Percentiles rank a stretch among this genome's conserved stretches.
phyloP scores from a whole-genome alignment of 345 rosid genomes.

The Abelmoschus esculentus region DNA sequence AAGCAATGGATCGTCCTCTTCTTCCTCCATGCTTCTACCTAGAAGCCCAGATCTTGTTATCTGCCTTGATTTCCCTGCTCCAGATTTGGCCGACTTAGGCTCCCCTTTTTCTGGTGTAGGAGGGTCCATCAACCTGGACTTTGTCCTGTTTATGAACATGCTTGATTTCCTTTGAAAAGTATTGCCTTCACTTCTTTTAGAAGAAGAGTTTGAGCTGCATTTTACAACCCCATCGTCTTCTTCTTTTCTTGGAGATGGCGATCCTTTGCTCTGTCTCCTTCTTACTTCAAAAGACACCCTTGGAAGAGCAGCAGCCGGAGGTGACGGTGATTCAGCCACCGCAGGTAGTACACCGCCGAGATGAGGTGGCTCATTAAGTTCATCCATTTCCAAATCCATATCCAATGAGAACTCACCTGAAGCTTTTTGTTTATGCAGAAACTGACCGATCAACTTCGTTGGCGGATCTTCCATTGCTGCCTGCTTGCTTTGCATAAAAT shows the following conservation, averaged over 20 bases:
- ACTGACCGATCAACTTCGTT: conserved; percentile 57
- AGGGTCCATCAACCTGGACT: conserved; percentile 69
- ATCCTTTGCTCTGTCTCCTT: conserved; percentile 28
- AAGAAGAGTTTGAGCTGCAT: conserved; percentile 49
- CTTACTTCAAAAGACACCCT: conserved; percentile 37
- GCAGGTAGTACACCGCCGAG: not conserved
- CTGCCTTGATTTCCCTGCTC: conserved; percentile 30
- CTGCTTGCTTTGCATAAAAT: conserved; percentile 21
- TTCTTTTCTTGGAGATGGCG: conserved; percentile 17
- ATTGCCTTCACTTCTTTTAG: conserved; percentile 24
- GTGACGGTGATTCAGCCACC: conserved; percentile 5
- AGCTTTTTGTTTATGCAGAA: conserved; percentile 61
- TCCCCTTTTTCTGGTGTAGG: conserved; percentile 27
- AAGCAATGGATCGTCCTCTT: conserved; percentile 48
- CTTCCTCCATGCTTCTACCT: conserved; percentile 33
- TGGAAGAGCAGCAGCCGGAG: not conserved
- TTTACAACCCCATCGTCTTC: conserved; percentile 36
- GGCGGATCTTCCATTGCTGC: conserved; percentile 47
- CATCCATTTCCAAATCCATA: conserved; percentile 63
- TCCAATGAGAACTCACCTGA: conserved; percentile 64
- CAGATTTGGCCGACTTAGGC: conserved; percentile 24
- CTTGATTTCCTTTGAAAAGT: conserved; percentile 27
- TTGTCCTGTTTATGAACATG: conserved; percentile 34
- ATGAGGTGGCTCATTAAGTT: conserved; percentile 27
- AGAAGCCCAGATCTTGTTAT: conserved; percentile 35